Evolutionary conservation across 1,139 yeast genomes (phyloP).

Genomic region (Saccharomyces hybrid): DNA sequence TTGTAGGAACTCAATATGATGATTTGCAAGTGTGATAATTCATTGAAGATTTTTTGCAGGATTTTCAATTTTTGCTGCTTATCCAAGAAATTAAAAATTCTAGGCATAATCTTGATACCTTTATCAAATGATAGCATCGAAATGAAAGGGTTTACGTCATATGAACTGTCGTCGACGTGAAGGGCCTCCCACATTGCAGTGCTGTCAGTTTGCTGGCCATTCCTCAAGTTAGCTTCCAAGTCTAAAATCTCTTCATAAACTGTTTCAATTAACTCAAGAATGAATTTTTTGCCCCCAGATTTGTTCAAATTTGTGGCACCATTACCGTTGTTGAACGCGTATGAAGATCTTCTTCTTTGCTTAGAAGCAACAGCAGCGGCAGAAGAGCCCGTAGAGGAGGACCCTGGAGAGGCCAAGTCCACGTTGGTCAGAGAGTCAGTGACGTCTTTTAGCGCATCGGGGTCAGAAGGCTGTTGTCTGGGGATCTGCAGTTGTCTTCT

Average conservation of each 20-base stretch:
- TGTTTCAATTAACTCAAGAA: slow-evolving; percentile 51
- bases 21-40: slow-evolving; percentile 73
- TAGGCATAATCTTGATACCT: slow-evolving; percentile 81
- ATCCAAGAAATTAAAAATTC: slow-evolving; percentile 75
- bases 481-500: slow-evolving; percentile 74
- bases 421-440: slow-evolving; percentile 83
- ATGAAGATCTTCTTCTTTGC: slow-evolving; percentile 31
- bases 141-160: slow-evolving; percentile 68
- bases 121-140: slow-evolving; percentile 79
- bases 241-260: slow-evolving; percentile 72
- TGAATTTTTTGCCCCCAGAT: slow-evolving; percentile 36
- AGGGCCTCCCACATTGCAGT: slow-evolving; percentile 69
- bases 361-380: slow-evolving; percentile 26
- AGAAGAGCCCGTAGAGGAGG: slow-evolving; percentile 22
- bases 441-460: slow-evolving; percentile 35
- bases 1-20: slow-evolving; percentile 73
- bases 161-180: slow-evolving; percentile 52
- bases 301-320: slow-evolving; percentile 29
- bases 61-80: slow-evolving; percentile 74
- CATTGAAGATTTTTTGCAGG: slow-evolving; percentile 72
- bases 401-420: not conserved
- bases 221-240: slow-evolving; percentile 78
- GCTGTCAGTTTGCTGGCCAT: slow-evolving; percentile 46
- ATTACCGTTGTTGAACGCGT: slow-evolving; percentile 30
- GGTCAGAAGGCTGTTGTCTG: slow-evolving; percentile 41